Conservation (phyloP, 208 protist genomes). For the Leishmania arabica region DNA sequence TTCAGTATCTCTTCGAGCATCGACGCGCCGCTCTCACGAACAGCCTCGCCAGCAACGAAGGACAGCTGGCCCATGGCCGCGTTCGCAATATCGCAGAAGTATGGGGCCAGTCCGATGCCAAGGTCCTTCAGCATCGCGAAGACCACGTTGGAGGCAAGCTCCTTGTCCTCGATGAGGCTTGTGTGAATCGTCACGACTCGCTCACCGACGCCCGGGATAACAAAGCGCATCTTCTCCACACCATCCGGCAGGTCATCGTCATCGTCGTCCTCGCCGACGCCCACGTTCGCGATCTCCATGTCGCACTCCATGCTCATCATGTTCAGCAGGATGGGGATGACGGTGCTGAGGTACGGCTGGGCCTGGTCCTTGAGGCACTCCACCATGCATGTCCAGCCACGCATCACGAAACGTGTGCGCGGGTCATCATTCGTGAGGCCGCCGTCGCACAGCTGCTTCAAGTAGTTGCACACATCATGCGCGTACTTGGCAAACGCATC, state of each 20-base stretch:
- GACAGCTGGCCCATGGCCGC: constrained; percentile 60
- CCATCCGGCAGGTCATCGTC: constrained; percentile 46
- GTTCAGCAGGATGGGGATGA: constrained; percentile 75
- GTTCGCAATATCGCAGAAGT: constrained; percentile 69
- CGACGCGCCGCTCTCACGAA: constrained; percentile 75
- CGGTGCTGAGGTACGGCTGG: constrained; percentile 67
- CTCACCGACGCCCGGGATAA: constrained; percentile 77
- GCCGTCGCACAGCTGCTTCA: constrained; percentile 41
- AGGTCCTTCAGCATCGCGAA: constrained; percentile 71
- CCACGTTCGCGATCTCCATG: constrained; percentile 56
- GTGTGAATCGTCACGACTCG: constrained; percentile 78
- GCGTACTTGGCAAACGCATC: constrained; percentile 75
- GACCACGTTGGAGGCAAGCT: constrained; percentile 77
- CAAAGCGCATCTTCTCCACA: constrained; percentile 58
- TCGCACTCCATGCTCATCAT: constrained; percentile 83
- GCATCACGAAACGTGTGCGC: constrained; percentile 75
- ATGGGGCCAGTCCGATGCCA: constrained; percentile 47
- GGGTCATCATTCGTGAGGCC: constrained; percentile 69
- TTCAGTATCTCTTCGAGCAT: constrained; percentile 74
- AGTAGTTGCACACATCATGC: constrained; percentile 72
- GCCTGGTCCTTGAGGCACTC: constrained; percentile 80
- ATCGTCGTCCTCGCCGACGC: constrained; percentile 64
- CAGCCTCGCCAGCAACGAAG: constrained; percentile 61
- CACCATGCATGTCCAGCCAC: constrained; percentile 91
- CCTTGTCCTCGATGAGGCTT: constrained; percentile 89